Percentiles rank a stretch among this genome's conserved stretches.
Conservation (phyloP, 2,329 filamentous ascomycete species). For the Aspergillus luchuensis region DNA sequence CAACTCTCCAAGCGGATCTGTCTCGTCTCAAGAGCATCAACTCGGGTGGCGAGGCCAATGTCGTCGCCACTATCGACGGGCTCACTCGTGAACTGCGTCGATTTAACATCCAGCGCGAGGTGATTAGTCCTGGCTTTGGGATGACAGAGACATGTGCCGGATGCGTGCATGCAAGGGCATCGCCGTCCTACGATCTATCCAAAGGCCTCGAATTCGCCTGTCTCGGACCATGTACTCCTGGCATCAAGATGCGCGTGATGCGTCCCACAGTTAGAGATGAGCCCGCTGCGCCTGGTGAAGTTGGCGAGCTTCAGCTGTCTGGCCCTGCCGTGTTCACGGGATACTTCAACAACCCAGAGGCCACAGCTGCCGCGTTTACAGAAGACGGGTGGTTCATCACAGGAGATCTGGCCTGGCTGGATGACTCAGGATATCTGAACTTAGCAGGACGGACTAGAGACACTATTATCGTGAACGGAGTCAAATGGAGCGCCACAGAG, state of each 20-base stretch:
- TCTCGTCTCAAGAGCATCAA: constrained; percentile 29
- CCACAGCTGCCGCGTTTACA: constrained; percentile 31
- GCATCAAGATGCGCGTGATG: constrained; percentile 25
- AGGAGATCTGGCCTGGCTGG: constrained; percentile 19
- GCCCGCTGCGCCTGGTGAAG: neutral
- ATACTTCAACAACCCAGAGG: constrained; percentile 35
- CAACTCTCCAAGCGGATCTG: constrained; percentile 4
- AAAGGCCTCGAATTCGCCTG: constrained; percentile 19
- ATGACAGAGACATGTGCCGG: constrained; percentile 57
- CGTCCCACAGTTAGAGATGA: constrained; percentile 1
- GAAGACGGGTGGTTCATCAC: constrained; percentile 37
- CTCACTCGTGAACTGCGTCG: constrained; percentile 29
- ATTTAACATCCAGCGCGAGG: constrained; percentile 43
- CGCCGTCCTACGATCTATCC: neutral
- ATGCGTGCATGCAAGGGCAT: neutral
- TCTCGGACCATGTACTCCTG: constrained; percentile 23
- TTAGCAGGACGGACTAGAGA: constrained; percentile 40
- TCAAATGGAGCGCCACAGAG: constrained; percentile 44
- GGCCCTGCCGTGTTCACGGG: constrained; percentile 26
- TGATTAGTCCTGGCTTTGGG: constrained; percentile 23
- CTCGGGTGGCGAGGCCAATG: constrained; percentile 46
- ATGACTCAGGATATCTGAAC: constrained; percentile 13
- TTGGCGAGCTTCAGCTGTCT: constrained; percentile 26
- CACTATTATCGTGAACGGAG: constrained; percentile 50
- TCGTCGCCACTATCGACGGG: constrained; percentile 38